Evolutionary conservation across 2,329 filamentous ascomycete genomes (phyloP), one percentile per base, ranked within the genome.

Genomic region (Aureobasidium subglaciale): DNA sequence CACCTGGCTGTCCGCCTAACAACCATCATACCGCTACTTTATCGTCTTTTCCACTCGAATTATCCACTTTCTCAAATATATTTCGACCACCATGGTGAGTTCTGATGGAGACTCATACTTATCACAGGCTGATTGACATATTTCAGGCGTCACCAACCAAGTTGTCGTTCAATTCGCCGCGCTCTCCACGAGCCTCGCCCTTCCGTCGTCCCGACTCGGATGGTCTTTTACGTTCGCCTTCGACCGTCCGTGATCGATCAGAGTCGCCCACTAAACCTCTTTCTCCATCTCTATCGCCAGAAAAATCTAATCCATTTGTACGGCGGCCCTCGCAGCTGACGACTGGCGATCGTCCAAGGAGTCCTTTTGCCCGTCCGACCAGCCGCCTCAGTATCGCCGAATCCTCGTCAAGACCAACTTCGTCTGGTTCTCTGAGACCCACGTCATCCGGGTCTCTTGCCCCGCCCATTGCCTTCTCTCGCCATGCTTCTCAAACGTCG

Each of bases 191-290:
- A 59, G 67, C 71, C 43, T 75, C 73, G 56, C 73, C 73, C 40
- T 75, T 75, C 61, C 68, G 71, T 57, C 68, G 73, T 25, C 69
- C 72, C 15, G 70, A 70, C 58, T 72, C 73, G 52, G 70, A 72
- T 40, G 49, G 16, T 13, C 62, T 68, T 25, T 59, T 63, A 20
- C 60, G 60, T 45, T 73, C 72, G 18, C 70, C 71, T 4, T 71
- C 71, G 1, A 69, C 70, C 18, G 63, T 72, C 11, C 65, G 68
- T 9, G 58, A 46, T 56, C 27, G 41, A 35, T 55, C 59, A 2
- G 46, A 61, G 32, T 63, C 61, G n/a, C 57, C 61, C 2, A 61
- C 59, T 13, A 59, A 60, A 30, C 49, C 52, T 11, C 45, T 56
- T 20, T 52, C 58, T 5, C 58, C 58, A 5, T 53, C 58, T 29